Conservation (phyloP, 306 rosid species). For the Rubus parviflorus region DNA sequence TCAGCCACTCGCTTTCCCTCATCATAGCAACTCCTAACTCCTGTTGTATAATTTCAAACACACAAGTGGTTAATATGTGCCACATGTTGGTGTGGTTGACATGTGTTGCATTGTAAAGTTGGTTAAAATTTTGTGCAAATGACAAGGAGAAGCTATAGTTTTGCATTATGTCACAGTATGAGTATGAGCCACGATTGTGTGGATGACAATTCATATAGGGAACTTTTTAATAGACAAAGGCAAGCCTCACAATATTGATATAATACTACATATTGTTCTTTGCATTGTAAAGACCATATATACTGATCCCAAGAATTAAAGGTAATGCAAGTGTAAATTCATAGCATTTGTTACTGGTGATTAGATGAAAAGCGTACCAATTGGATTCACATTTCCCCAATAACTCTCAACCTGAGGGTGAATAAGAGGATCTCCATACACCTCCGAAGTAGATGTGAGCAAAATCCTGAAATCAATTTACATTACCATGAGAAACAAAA, state of each 20-base stretch:
- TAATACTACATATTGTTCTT: no score
- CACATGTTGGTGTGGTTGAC: background rate
- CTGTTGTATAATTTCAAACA: slow-evolving; percentile 34
- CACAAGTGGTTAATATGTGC: background rate
- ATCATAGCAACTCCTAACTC: slow-evolving; percentile 98
- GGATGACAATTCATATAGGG: background rate
- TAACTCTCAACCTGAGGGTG: slow-evolving; percentile 94
- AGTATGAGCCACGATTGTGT: background rate
- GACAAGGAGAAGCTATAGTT: background rate
- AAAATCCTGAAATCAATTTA: slow-evolving; percentile 63
- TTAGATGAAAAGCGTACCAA: slow-evolving; percentile 52
- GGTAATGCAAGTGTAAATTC: background rate
- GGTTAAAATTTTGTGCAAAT: background rate
- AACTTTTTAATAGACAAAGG: background rate
- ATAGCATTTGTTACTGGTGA: background rate
- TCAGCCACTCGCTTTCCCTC: slow-evolving; percentile 99
- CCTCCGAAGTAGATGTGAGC: slow-evolving; percentile 98
- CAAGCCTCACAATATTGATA: background rate
- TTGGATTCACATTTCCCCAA: slow-evolving; percentile 99
- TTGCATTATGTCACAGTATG: no score
- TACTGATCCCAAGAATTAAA: background rate
- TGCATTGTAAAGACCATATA: slow-evolving; percentile 15
- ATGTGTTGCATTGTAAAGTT: background rate
- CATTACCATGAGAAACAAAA: slow-evolving; percentile 32
- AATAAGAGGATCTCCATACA: slow-evolving; percentile 94